Conservation (phyloP, 2,329 filamentous ascomycete species). For the Aspergillus sp. region DNA sequence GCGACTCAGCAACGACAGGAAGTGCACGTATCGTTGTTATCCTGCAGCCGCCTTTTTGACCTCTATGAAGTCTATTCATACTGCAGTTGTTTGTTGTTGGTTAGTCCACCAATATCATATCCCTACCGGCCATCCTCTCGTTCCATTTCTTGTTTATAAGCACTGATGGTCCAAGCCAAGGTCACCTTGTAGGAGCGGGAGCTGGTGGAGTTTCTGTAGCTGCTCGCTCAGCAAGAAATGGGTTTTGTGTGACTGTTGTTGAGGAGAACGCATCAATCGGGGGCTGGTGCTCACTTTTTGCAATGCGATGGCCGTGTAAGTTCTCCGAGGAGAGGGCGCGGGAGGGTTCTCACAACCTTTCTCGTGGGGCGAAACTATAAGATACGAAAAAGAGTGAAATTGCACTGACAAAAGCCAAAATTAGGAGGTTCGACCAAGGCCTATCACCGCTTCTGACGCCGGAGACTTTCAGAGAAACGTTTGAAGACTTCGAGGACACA, state of each 20-base stretch:
- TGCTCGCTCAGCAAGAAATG: conserved; percentile 61
- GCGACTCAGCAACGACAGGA: too few species aligned
- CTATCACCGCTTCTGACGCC: conserved; percentile 66
- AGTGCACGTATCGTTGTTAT: too few species aligned
- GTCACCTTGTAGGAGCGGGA: conserved; percentile 49
- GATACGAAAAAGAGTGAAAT: neutral
- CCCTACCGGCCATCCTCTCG: too few species aligned
- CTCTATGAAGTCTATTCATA: too few species aligned
- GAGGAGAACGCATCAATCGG: conserved; percentile 69
- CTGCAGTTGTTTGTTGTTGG: too few species aligned
- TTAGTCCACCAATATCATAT: too few species aligned
- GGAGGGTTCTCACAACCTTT: too few species aligned
- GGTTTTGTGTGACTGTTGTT: conserved; percentile 64
- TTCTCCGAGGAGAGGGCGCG: neutral
- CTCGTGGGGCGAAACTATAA: too few species aligned
- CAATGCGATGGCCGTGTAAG: conserved; percentile 50
- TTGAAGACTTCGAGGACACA: conserved; percentile 55
- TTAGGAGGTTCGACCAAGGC: conserved; percentile 60
- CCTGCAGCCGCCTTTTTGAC: too few species aligned
- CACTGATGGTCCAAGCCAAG: too few species aligned
- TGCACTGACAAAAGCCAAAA: neutral
- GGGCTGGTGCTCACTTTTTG: conserved; percentile 60
- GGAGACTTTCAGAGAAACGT: conserved; percentile 19
- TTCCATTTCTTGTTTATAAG: too few species aligned
- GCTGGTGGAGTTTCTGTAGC: conserved; percentile 64